Evolutionary conservation across 208 protist species (phyloP), one percentile per base, ranked within the genome.

Genomic region (Wallacemonas sp.): DNA sequence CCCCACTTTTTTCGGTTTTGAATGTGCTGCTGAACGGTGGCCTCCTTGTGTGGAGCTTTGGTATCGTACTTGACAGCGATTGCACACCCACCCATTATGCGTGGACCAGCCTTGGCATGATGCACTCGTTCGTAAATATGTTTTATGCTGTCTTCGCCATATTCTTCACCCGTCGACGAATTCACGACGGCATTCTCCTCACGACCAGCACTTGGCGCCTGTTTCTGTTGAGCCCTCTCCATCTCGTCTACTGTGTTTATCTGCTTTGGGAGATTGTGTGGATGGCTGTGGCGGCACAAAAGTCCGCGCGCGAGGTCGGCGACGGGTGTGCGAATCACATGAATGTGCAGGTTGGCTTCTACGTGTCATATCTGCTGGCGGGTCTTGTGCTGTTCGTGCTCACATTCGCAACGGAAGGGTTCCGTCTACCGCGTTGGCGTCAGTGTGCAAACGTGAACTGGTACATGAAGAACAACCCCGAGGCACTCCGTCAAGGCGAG

Each of bases 391-490:
- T 88, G 11, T 83, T 89, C 62, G 21, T 55, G 1, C 28, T 80
- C 5, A 88, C 88, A 0, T 91, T 94, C 55, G 62, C 72, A 24
- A 90, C 84, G 49, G 82, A 90, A 72, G 77, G 71, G 14, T 73
- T 64, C 11, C 73, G 63, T n/a, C 49, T 42, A 19, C 84, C 88
- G 46, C 75, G 74, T 21, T 94, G 88, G 84, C 84, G 88, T 15
- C 41, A 5, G 2, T 55, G 53, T 21, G 82, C 82, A 17, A 66
- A 78, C 62, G 51, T 70, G 36, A 54, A 54, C 11, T 80, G 72
- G 65, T 44, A 73, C 46, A 33, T 54, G 46, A 62, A 49, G 41
- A 58, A 58, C 51, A 31, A 58, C 30, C 51, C 51, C 12, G 51
- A 39, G 14, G 51, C 30, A 4, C 51, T 58, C 12, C 28, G 51